These are phyloP conservation scores for Candida sojae DNA, from an alignment of 1,139 yeast species.

Conservation along the genomic window DNA sequence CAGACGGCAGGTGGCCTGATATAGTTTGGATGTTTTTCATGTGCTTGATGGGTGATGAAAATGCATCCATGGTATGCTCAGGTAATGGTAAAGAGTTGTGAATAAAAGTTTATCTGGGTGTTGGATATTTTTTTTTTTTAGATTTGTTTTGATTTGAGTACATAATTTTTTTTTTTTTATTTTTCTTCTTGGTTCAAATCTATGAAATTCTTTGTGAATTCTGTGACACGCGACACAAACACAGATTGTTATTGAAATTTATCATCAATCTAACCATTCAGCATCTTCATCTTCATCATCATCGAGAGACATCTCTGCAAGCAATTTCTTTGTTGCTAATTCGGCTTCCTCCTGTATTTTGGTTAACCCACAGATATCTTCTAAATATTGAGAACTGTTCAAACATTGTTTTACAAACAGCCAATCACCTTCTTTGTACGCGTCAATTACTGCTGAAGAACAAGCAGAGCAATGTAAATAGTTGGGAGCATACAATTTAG, in stretches of 20 bases:
- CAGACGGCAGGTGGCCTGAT: background rate
- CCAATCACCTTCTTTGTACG: slow-evolving; percentile 66
- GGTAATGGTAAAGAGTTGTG: background rate
- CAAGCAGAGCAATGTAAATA: slow-evolving; percentile 87
- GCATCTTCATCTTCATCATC: slow-evolving; percentile 8
- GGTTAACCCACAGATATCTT: slow-evolving; percentile 74
- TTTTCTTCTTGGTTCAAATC: background rate
- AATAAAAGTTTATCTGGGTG: background rate
- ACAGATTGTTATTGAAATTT: too few species aligned
- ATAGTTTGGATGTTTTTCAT: background rate
- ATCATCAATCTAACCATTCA: slow-evolving; percentile 10
- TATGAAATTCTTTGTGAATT: background rate
- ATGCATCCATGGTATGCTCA: background rate
- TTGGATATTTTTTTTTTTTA: background rate
- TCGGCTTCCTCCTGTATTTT: slow-evolving; percentile 77
- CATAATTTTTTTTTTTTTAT: background rate
- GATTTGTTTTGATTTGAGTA: background rate
- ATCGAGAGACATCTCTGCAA: slow-evolving; percentile 40
- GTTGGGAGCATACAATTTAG: slow-evolving; percentile 68
- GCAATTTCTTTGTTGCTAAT: slow-evolving; percentile 44
- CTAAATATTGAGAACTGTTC: slow-evolving; percentile 64
- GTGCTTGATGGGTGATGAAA: background rate
- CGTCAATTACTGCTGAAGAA: slow-evolving; percentile 55
- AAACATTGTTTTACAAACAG: slow-evolving; percentile 73
- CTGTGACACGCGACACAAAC: background rate